Conservation (phyloP, 176 grass and related monocot species). For the bread wheat (Triticum aestivum) region DNA sequence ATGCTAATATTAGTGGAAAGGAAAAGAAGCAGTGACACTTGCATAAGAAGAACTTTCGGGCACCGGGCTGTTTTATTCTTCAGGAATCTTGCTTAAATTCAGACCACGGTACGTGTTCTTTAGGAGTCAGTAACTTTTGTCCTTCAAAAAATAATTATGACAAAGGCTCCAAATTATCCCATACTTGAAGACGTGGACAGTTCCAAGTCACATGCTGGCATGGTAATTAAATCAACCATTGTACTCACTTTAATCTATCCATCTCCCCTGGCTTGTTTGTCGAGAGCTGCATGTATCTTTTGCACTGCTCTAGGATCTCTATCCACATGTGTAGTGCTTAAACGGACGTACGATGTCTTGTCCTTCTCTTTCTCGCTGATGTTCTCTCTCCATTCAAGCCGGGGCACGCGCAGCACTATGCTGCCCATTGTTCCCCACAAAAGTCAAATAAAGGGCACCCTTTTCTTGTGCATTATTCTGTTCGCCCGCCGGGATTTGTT, state of each 20-base stretch:
- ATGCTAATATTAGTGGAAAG: neutral
- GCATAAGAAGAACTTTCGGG: neutral
- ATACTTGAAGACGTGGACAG: neutral
- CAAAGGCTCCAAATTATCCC: neutral
- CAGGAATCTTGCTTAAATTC: neutral
- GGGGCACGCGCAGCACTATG: constrained; percentile 26
- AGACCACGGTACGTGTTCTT: neutral
- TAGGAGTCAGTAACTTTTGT: neutral
- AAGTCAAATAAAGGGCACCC: constrained; percentile 39
- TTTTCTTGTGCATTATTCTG: constrained; percentile 48
- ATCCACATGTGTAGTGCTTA: constrained; percentile 25
- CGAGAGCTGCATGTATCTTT: neutral
- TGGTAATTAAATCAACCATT: neutral
- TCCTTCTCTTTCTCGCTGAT: neutral
- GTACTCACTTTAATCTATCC: neutral
- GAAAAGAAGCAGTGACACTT: neutral
- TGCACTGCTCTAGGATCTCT: neutral
- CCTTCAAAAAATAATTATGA: neutral
- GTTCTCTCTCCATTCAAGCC: constrained; percentile 15
- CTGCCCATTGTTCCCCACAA: constrained; percentile 15
- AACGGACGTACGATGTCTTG: neutral
- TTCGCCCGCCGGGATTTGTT: neutral
- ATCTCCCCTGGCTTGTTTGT: neutral
- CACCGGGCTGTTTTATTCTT: neutral
- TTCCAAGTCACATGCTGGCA: neutral